Conservation (phyloP, 2,329 filamentous ascomycete species). For the Tolypocladium tundrense region DNA sequence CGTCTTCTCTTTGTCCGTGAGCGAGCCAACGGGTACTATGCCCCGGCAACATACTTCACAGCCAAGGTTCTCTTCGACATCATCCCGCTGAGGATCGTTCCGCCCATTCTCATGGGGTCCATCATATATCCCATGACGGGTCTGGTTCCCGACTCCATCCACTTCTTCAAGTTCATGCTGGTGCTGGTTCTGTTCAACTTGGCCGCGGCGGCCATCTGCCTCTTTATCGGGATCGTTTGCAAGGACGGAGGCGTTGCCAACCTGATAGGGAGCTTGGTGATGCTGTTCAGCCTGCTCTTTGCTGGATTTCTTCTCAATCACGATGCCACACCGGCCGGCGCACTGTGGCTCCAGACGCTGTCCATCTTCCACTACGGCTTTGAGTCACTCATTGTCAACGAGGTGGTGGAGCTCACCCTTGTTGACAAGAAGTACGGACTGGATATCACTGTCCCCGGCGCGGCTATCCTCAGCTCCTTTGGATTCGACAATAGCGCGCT, state of each 20-base stretch:
- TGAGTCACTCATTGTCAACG: constrained; percentile 92
- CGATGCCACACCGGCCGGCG: constrained; percentile 75
- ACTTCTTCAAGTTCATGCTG: constrained; percentile 86
- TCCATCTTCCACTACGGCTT: constrained; percentile 99
- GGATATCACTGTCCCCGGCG: constrained; percentile 91
- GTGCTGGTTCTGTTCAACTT: constrained; percentile 94
- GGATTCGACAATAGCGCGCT: constrained; percentile 83
- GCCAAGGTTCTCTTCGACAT: constrained; percentile 99
- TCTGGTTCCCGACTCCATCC: constrained; percentile 65
- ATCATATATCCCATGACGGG: constrained; percentile 99
- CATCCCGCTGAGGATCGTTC: constrained; percentile 84
- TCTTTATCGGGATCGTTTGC: constrained; percentile 95
- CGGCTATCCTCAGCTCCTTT: constrained; percentile 87
- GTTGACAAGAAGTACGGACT: constrained; percentile 93
- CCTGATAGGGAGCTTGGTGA: constrained; percentile 85
- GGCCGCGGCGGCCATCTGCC: constrained; percentile 82
- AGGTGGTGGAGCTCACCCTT: constrained; percentile 81
- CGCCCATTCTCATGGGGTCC: constrained; percentile 86
- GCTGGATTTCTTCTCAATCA: constrained; percentile 91
- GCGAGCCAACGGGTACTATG: constrained; percentile 92
- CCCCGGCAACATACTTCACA: constrained; percentile 85
- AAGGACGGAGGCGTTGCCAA: constrained; percentile 87
- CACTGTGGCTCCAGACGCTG: constrained; percentile 82
- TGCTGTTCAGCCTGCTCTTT: constrained; percentile 94
- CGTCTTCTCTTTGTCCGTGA: constrained; percentile 86